phyloP scores from a whole-genome alignment of 2,329 filamentous ascomycete species.

The Ceratocystis alfenasii region DNA sequence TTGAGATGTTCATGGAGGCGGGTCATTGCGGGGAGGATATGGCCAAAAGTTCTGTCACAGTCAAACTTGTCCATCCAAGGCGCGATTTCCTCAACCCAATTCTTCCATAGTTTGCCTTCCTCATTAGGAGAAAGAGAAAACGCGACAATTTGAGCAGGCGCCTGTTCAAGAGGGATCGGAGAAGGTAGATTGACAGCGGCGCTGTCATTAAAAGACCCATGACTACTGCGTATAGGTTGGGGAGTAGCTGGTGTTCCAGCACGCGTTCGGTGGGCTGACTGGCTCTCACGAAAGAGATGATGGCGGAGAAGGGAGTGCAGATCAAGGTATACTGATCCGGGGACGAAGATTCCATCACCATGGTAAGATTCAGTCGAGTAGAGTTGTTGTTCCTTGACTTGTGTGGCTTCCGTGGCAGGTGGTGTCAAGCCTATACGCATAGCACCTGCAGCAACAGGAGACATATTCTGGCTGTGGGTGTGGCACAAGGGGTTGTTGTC shows the following conservation, averaged over 20 bases:
- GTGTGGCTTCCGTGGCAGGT: conserved; percentile 25
- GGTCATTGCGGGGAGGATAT: conserved; percentile 37
- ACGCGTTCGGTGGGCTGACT: conserved; percentile 31
- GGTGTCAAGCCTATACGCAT: conserved; percentile 16
- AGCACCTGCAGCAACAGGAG: conserved; percentile 9
- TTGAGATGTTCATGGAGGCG: conserved; percentile 35
- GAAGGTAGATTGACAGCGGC: background rate
- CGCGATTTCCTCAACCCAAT: conserved; percentile 34
- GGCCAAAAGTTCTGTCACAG: conserved; percentile 36
- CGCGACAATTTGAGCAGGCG: conserved; percentile 24
- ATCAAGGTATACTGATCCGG: conserved; percentile 37
- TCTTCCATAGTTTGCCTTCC: conserved; percentile 32
- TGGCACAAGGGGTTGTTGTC: conserved; percentile 7
- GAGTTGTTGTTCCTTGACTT: conserved; percentile 25
- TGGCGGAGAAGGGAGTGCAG: conserved; percentile 36
- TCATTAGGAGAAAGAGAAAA: conserved; percentile 24
- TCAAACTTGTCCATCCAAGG: conserved; percentile 44
- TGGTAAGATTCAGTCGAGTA: conserved; percentile 29
- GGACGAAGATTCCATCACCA: conserved; percentile 36
- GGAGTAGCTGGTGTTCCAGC: conserved; percentile 16
- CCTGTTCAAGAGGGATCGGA: background rate
- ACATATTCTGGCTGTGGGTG: background rate
- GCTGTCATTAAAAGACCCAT: background rate
- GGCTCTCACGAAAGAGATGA: conserved; percentile 35
- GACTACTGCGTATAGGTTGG: conserved; percentile 3